A percentile compares a stretch with the other conserved stretches of the same genome.
Evolutionary conservation across 305 asterid genomes (phyloP).

Genomic region (Rubia peregrina): DNA sequence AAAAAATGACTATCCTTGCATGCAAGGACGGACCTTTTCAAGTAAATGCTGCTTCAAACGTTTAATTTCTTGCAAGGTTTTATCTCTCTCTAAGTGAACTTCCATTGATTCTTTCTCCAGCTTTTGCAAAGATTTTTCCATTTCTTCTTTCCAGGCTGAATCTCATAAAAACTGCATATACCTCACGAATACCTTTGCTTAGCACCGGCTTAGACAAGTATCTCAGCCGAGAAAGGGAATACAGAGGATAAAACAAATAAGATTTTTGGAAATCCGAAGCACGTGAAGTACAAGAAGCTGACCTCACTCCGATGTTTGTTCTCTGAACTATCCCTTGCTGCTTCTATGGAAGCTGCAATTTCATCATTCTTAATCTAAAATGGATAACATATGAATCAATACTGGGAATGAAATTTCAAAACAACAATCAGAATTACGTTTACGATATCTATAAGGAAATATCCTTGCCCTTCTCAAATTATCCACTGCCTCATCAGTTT

Average conservation of each 20-base stretch:
- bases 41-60: slow-evolving; percentile 94
- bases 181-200: slow-evolving; percentile 21
- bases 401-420: slow-evolving; percentile 19
- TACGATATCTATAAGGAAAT: neutral
- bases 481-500: slow-evolving; percentile 35
- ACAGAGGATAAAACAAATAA: slow-evolving; percentile 1
- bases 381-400: slow-evolving; percentile 21
- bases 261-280: neutral
- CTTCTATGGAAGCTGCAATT: slow-evolving; percentile 54
- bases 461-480: slow-evolving; percentile 40
- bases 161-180: slow-evolving; percentile 35
- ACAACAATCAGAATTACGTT: neutral
- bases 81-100: slow-evolving; percentile 59
- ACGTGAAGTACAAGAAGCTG: slow-evolving; percentile 22
- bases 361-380: slow-evolving; percentile 72
- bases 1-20: neutral
- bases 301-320: slow-evolving; percentile 44
- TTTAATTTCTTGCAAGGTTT: slow-evolving; percentile 68
- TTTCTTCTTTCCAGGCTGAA: slow-evolving; percentile 52
- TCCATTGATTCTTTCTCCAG: slow-evolving; percentile 76
- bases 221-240: neutral
- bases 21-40: slow-evolving; percentile 54
- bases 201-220: neutral
- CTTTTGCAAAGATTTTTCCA: slow-evolving; percentile 57
- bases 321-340: slow-evolving; percentile 36